Evolutionary conservation across 352 stramenopile species (phyloP), one percentile per base, ranked within the genome.

Genomic region (Phytophthora ohioensis): DNA sequence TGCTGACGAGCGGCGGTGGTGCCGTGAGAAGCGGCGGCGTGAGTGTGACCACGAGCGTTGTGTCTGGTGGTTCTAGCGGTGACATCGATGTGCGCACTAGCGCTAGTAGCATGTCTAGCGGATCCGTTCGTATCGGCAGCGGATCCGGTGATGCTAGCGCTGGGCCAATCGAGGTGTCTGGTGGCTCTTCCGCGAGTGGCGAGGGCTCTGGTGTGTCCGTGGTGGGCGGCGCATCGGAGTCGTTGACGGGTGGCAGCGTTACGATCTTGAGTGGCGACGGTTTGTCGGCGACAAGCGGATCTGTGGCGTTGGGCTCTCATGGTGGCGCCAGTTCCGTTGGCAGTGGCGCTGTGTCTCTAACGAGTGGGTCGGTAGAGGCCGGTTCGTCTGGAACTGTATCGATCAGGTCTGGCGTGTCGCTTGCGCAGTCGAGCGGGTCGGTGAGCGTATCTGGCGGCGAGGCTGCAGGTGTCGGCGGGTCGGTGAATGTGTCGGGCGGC

Each of bases 371-470:
- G 27, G 42, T 46, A 17, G 51, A 46, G 31, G 46, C 57, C 30
- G 66, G 66, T 59, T 64, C 57, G 12, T 73, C 66, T 60, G 66
- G 66, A 21, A 30, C 49, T 27, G 66, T 72, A 32, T 45, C 45
- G 57, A 67, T 72, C 49, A 42, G 32, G 11, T 71, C 64, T 57
- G 64, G 64, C 35, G 27, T 51, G 27, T 67, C 65, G 21, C 30
- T 43, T 46, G 52, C 42, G 30, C 57, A 67, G 41, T 63, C 51
- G 41, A 72, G 65, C 34, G 65, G 65, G 57, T 72, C 65, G 5
- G 65, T 71, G 56, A 65, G 53, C 52, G 61, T 69, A n/a, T 63
- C n/a, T 43, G 52, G 61, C 15, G 61, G 61, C 21, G 51, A 69
- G 34, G 51, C 52, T 61, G 42, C 38, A 21, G 42, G 32, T 48